Base-by-base conservation (phyloP, 495 filamentous ascomycete species). In the Penicillium taxi region DNA sequence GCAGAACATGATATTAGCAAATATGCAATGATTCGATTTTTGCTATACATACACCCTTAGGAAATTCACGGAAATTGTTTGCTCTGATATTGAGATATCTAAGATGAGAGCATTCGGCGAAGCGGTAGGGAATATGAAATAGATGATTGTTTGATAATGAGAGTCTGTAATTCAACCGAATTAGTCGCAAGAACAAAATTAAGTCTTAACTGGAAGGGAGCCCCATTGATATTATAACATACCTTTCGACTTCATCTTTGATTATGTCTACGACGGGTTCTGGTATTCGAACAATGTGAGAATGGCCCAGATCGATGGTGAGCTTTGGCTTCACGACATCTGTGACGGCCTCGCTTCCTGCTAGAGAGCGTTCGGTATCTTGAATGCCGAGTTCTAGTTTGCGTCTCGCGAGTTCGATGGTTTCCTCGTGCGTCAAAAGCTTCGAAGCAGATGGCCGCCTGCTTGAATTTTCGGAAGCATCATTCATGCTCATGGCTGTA, bases 1-100 rank as follows among this genome's bases (percentile, higher is more conserved):
- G n/a, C n/a, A 15, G 2, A 45, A 33, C 44, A 61, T 28, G 34
- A 39, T 42, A 45, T 50, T 35, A 49, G 58, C 32, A 35, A 27
- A 37, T 8, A 22, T n/a, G 13, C 14, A 15, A 13, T 13, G 2
- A 9, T 5, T 12, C 9, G 23, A n/a, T 17, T 12, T 11, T 15
- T 22, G 9, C 22, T 32, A 18, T 37, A 70, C 82, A 61, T 71
- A 94, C 87, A 52, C 80, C 78, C 46, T 79, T 69, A 5, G 90
- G 90, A 53, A 98, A 91, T 53, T 94, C 85, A 44, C 75, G 78
- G 37, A 96, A 84, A 37, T 75, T 70, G 53, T 98, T 98, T 30
- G 80, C 80, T 44, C 90, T 72, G 34, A 95, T 80, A 50, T 98
- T 98, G n/a, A 98, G 78, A 53, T 98, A 98, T 26, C 85, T 85